Base-by-base conservation (phyloP, 2,329 filamentous ascomycete species). In the Alternaria sp. region DNA sequence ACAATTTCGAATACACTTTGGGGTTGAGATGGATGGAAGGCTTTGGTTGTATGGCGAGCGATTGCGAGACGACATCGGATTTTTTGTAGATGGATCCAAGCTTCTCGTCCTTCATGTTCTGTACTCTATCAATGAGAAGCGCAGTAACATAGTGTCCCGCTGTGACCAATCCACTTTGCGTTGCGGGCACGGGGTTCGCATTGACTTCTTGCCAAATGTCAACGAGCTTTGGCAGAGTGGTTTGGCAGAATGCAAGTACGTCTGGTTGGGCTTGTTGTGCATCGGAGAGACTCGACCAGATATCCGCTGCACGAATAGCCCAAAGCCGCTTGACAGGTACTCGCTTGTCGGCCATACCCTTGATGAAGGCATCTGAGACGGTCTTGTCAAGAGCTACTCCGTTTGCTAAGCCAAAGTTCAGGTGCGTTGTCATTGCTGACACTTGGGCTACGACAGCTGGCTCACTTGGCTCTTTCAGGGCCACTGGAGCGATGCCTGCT, bases 381-480 rank as follows among this genome's bases (percentile, higher is more conserved):
- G 87, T 75, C 67, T 90, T 90, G 10, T 90, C 87, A 14, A 93
- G 73, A 34, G 88, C 83, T 1, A 83, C 77, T 24, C 82, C 85
- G 28, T 86, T 82, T n/a, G 83, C 78, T 14, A 97, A 73, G 36
- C 90, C 81, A 70, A 85, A 86, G 10, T 80, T 79, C 33, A 90
- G 79, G 68, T 91, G 90, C 59, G 85, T 85, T 52, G 87, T 84
- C 54, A 98, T 82, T 4, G 91, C 85, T 33, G 84, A 83, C 6
- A 93, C 87, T 76, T 97, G 92, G 9, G 91, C 88, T 40, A 86
- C 84, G 26, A 97, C 81, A 40, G 93, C 93, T 34, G 84, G 80
- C 76, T 99, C 95, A 69, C 96, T 98, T 7, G 93, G 88, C 78
- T 99, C 95, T 72, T 97, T 97, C 6, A 85, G 80, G 17, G 90